Evolutionary conservation across 352 stramenopile species (phyloP).

Genomic region (Pythium folliculosum): DNA sequence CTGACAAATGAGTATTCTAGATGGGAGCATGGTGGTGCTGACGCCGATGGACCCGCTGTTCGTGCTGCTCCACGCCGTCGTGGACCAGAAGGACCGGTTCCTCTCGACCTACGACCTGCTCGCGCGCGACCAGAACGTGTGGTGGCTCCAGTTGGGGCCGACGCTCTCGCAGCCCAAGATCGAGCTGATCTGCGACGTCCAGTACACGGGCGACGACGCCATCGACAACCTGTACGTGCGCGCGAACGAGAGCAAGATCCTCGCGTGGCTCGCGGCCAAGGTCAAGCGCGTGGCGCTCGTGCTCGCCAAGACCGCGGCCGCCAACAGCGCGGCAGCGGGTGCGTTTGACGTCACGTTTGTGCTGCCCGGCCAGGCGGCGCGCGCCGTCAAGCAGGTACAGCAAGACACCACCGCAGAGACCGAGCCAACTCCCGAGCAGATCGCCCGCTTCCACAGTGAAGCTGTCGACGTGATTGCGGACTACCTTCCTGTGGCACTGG

Average conservation of each 20-base stretch:
- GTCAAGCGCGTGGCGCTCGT: constrained; percentile 39
- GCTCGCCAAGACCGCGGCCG: constrained; percentile 39
- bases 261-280: constrained; percentile 55
- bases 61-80: constrained; percentile 60
- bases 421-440: constrained; percentile 15
- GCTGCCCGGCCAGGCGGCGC: constrained; percentile 23
- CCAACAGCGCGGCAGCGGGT: constrained; percentile 4
- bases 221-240: constrained; percentile 65
- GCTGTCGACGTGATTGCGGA: constrained; percentile 63
- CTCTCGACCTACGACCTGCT: constrained; percentile 65
- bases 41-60: constrained; percentile 73
- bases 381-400: neutral
- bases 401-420: neutral
- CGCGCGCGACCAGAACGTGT: constrained; percentile 47
- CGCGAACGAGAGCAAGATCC: constrained; percentile 52
- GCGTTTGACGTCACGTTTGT: constrained; percentile 45
- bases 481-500: constrained; percentile 52
- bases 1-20: no score
- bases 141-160: constrained; percentile 47
- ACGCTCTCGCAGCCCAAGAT: constrained; percentile 35
- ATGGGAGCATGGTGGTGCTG: constrained; percentile 64
- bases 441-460: constrained; percentile 38
- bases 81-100: constrained; percentile 48
- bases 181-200: constrained; percentile 58
- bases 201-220: constrained; percentile 40